Base-by-base conservation (phyloP, 2,329 filamentous ascomycete species). In the Magnaporthales sp. region DNA sequence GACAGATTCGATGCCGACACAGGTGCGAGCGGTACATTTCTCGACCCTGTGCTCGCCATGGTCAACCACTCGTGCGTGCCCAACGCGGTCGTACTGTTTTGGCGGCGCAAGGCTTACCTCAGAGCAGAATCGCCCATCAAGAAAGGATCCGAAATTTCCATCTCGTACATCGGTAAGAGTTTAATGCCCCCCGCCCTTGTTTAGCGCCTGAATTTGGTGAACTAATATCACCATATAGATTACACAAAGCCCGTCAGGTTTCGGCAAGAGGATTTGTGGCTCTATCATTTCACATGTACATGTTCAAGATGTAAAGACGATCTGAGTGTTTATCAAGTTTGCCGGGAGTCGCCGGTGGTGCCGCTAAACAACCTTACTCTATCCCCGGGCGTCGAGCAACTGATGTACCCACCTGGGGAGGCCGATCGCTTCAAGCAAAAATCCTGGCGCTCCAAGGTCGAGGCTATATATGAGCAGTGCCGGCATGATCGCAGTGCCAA, bases 61-160 rank as follows among this genome's bases (percentile, higher is more conserved):
- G 80, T 81, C 26, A 89, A 89, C 69, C 87, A 89, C 72, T 86
- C 85, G 0, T 89, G 87, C 69, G 73, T 82, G 2, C 86, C 86
- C 3, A 89, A 87, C 69, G 84, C 86, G 1, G 77, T 81, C 63
- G 83, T 89, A 19, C 80, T 82, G 60, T 88, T 88, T 65, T 70
- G 80, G 54, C 83, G 83, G 4, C 79, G 85, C 6, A 78, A 75
- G 4, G 82, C 84, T 3, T 74, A 82, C 2, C 74, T 89, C 15
- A 78, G 81, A 51, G 83, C 86, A 1, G 78, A 83, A 66, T 73
- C 71, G 26, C 73, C 77, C 3, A 86, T 89, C 58, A 71, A 77
- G 15, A 72, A 77, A 32, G 85, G 80, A 8, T 81, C 87, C 29
- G 84, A 88, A 75, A 81, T 89, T 66, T 80, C 83, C 67, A 86